Evolutionary conservation across 225 moss, liverwort and hornwort genomes (phyloP).

Genomic region (Sphagnum tenellum): DNA sequence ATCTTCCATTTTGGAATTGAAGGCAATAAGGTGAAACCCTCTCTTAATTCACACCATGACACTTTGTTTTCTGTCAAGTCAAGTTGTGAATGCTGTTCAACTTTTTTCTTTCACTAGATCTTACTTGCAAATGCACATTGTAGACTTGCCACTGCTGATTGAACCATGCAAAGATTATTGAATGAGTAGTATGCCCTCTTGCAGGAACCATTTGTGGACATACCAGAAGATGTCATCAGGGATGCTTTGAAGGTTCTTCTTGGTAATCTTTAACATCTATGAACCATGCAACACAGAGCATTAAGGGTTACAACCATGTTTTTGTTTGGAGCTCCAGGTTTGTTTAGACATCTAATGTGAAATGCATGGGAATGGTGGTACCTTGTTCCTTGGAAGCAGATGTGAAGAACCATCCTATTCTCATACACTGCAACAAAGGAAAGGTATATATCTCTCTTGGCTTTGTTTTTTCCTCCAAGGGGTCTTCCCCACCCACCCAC

Average conservation of each 20-base stretch:
- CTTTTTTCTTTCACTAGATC: no score
- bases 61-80: neutral
- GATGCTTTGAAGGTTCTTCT: conserved; percentile 89
- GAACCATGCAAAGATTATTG: neutral
- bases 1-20: conserved; percentile 91
- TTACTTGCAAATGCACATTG: no score
- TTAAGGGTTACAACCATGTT: no score
- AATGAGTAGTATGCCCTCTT: neutral
- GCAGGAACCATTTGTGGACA: conserved; percentile 97
- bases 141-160: no score
- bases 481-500: no score
- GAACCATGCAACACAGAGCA: no score
- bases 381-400: conserved; percentile 25
- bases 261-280: conserved; percentile 23
- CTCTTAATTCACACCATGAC: neutral
- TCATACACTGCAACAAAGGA: conserved; percentile 99
- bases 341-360: no score
- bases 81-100: neutral
- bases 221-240: conserved; percentile 84
- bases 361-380: no score
- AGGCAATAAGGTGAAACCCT: conserved; percentile 69
- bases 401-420: conserved; percentile 87
- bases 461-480: no score
- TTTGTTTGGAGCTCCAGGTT: no score
- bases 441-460: conserved; percentile 49